phyloP scores from a whole-genome alignment of 139 green algal species.

The Astrephomene gubernaculifera region DNA sequence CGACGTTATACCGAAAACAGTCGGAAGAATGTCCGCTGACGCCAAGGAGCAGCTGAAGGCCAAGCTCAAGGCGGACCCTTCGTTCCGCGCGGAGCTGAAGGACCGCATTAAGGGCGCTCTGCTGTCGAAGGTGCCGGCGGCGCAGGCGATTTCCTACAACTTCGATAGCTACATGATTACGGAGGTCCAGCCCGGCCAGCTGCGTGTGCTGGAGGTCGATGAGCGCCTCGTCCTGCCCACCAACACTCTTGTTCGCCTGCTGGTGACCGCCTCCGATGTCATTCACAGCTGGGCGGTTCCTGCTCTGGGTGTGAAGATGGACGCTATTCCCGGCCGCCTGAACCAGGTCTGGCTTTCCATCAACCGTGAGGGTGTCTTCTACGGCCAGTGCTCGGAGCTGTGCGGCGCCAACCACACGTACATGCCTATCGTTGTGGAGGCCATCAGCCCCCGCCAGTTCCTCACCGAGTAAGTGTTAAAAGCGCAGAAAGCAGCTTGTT shows the following conservation, averaged over 20 bases:
- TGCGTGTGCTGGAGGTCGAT: conserved; percentile 72
- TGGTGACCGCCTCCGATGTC: conserved; percentile 66
- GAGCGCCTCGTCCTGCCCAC: conserved; percentile 76
- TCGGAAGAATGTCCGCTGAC: conserved; percentile 9
- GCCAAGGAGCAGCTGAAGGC: conserved; percentile 61
- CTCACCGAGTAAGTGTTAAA: conserved; percentile 45
- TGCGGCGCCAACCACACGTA: conserved; percentile 77
- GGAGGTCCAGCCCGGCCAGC: conserved; percentile 68
- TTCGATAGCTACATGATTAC: conserved; percentile 66
- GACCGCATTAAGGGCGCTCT: conserved; percentile 66
- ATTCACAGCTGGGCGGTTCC: conserved; percentile 74
- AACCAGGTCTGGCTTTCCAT: conserved; percentile 78
- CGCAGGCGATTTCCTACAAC: conserved; percentile 64
- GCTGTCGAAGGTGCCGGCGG: conserved; percentile 51
- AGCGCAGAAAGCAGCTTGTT: neutral
- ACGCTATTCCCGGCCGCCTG: conserved; percentile 74
- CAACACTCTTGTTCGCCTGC: conserved; percentile 73
- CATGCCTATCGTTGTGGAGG: conserved; percentile 83
- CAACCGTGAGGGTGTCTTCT: conserved; percentile 77
- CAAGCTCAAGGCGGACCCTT: conserved; percentile 55
- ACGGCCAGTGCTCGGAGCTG: conserved; percentile 82
- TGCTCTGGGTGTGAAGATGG: conserved; percentile 72
- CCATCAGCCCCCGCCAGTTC: conserved; percentile 66
- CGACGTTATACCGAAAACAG: neutral
- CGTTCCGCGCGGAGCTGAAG: conserved; percentile 61